Conservation (phyloP, 2,329 filamentous ascomycete species). For the Geosmithia morbida region DNA sequence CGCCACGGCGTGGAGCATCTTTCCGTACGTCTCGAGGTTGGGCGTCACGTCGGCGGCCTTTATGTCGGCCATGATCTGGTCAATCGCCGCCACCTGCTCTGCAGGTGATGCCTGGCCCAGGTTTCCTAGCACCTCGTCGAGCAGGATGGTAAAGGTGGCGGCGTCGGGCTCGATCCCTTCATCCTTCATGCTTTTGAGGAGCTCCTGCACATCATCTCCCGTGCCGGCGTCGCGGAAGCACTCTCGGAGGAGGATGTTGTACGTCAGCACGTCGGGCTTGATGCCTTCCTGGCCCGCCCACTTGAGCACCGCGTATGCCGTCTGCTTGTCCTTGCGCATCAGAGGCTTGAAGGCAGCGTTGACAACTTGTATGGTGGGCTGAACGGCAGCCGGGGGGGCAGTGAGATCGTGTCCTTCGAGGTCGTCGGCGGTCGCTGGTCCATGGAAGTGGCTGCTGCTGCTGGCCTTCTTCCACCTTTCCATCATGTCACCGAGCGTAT, state of each 20-base stretch:
- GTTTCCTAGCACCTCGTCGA: slow-evolving; percentile 40
- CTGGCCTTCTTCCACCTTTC: slow-evolving; percentile 36
- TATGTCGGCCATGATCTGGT: slow-evolving; percentile 42
- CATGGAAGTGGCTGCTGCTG: slow-evolving; percentile 4
- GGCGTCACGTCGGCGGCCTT: slow-evolving; percentile 38
- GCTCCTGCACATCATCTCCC: slow-evolving; percentile 12
- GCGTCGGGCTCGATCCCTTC: slow-evolving; percentile 39
- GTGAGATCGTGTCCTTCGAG: neutral
- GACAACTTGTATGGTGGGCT: slow-evolving; percentile 49
- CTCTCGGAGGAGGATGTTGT: slow-evolving; percentile 54
- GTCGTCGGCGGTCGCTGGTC: slow-evolving; percentile 6
- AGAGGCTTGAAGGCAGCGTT: slow-evolving; percentile 58
- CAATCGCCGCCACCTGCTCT: slow-evolving; percentile 37
- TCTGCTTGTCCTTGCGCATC: slow-evolving; percentile 30
- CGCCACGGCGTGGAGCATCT: slow-evolving; percentile 45
- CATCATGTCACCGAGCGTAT: slow-evolving; percentile 52
- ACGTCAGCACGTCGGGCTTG: slow-evolving; percentile 42
- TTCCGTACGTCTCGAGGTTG: slow-evolving; percentile 51
- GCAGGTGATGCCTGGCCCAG: slow-evolving; percentile 22
- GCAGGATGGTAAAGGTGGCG: slow-evolving; percentile 60
- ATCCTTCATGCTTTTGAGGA: slow-evolving; percentile 45
- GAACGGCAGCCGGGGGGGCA: slow-evolving; percentile 23
- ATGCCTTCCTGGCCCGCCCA: slow-evolving; percentile 45
- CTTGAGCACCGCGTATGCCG: slow-evolving; percentile 37
- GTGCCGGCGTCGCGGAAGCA: slow-evolving; percentile 24